Evolutionary conservation across 371 early-diverging fungal species (phyloP).

Genomic region (Mortierella sp.): DNA sequence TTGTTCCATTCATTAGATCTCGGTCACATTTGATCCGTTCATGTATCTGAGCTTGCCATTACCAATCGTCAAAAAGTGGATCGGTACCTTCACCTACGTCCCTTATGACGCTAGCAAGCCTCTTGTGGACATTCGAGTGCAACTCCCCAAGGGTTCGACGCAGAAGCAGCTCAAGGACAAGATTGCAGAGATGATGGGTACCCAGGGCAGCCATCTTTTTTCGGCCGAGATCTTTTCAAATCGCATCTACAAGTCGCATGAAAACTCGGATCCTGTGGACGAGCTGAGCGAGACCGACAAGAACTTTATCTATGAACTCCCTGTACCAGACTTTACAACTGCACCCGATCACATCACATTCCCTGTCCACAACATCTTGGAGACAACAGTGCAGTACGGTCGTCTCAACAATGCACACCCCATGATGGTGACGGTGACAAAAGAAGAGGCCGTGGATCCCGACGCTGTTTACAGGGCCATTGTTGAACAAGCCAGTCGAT

Average conservation of each 20-base stretch:
- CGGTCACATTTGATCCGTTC: conserved; percentile 79
- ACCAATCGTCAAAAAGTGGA: conserved; percentile 64
- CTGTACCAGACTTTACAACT: conserved; percentile 49
- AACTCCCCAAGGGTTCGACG: conserved; percentile 67
- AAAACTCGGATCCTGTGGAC: conserved; percentile 68
- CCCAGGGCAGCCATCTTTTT: conserved; percentile 54
- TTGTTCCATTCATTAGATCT: conserved; percentile 47
- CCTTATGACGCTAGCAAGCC: conserved; percentile 63
- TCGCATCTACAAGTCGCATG: conserved; percentile 74
- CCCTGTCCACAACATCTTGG: conserved; percentile 32
- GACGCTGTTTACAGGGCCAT: conserved; percentile 51
- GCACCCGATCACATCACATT: conserved; percentile 48
- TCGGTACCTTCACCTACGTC: conserved; percentile 62
- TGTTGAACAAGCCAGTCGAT: conserved; percentile 44
- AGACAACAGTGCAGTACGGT: background rate
- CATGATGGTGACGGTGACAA: conserved; percentile 53
- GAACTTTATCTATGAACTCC: conserved; percentile 77
- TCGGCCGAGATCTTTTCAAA: conserved; percentile 70
- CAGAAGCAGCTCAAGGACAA: conserved; percentile 70
- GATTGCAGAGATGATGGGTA: conserved; percentile 68
- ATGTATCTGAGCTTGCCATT: conserved; percentile 74
- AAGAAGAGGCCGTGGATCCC: conserved; percentile 38
- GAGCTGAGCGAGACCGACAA: conserved; percentile 67
- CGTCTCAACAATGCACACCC: conserved; percentile 35
- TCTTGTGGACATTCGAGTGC: conserved; percentile 52